Evolutionary conservation across 2,329 filamentous ascomycete species (phyloP).

Genomic region (Cordyceps pruinosa): DNA sequence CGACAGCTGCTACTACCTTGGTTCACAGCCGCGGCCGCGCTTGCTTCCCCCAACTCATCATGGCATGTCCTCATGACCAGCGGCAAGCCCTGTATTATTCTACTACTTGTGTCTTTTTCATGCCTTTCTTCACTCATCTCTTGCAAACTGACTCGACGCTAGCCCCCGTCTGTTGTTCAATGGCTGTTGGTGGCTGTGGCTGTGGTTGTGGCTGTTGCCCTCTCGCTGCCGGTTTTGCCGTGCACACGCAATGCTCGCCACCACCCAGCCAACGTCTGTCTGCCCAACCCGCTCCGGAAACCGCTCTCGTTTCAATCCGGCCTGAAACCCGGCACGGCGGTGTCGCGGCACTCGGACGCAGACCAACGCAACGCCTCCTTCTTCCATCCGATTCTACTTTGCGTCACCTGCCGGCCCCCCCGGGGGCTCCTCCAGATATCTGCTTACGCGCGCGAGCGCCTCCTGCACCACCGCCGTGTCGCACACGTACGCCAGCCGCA

Average conservation of each 20-base stretch:
- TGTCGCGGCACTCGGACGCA: neutral
- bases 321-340: neutral
- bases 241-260: slow-evolving; percentile 6
- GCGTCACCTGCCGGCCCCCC: neutral
- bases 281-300: neutral
- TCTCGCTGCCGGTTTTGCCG: slow-evolving; percentile 4
- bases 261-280: neutral
- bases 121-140: neutral
- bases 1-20: too few species aligned
- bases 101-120: neutral
- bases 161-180: neutral
- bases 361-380: neutral
- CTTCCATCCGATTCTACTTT: neutral
- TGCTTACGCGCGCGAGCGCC: slow-evolving; percentile 47
- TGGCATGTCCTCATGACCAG: neutral
- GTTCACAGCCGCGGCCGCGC: too few species aligned
- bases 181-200: neutral
- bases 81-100: neutral
- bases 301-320: neutral
- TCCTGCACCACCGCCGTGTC: slow-evolving; percentile 62
- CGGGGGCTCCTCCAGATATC: slow-evolving; percentile 28
- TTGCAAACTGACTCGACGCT: neutral
- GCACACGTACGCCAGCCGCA: slow-evolving; percentile 70
- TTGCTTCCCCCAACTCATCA: too few species aligned
- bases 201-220: neutral